Percentiles rank a stretch among this genome's conserved stretches.
phyloP scores from a whole-genome alignment of 768 basidiomycete species.

The Hypsizygus marmoreus region DNA sequence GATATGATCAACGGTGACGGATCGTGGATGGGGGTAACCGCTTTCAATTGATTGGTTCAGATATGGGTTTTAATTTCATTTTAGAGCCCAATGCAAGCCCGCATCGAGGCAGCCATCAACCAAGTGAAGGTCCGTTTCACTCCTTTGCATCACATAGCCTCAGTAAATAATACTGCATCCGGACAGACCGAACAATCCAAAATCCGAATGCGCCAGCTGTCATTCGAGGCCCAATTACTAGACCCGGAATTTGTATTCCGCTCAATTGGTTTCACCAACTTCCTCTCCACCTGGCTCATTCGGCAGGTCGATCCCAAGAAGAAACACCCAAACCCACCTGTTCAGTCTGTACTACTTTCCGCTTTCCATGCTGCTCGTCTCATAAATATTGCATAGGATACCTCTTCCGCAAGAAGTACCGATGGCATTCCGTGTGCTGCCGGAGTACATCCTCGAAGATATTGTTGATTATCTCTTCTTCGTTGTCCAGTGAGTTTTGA shows the following conservation, averaged over 20 bases:
- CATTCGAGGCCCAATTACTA: conserved; percentile 82
- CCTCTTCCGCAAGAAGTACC: conserved; percentile 88
- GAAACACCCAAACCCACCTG: conserved; percentile 67
- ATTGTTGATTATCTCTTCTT: conserved; percentile 89
- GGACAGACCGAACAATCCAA: conserved; percentile 67
- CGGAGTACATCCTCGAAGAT: conserved; percentile 94
- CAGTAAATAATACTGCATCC: not conserved
- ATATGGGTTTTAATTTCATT: not conserved
- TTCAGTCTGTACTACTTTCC: conserved; percentile 54
- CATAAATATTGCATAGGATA: conserved; percentile 51
- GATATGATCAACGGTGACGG: conserved; percentile 76
- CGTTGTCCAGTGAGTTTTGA: conserved; percentile 64
- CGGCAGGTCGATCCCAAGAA: conserved; percentile 84
- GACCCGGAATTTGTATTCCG: conserved; percentile 84
- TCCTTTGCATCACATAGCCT: not conserved
- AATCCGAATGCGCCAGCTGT: conserved; percentile 70
- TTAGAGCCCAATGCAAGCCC: conserved; percentile 72
- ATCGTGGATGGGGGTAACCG: conserved; percentile 76
- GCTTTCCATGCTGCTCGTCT: not conserved
- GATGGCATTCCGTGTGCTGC: conserved; percentile 80
- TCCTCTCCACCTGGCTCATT: conserved; percentile 93
- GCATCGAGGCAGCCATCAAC: conserved; percentile 76
- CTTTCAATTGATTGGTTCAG: not conserved
- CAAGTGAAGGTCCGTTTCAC: conserved; percentile 60
- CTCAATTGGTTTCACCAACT: conserved; percentile 82